Percentiles rank a stretch among this genome's conserved stretches.
phyloP scores from a whole-genome alignment of 2,329 filamentous ascomycete genomes.

The Cladophialophora psammophila region DNA sequence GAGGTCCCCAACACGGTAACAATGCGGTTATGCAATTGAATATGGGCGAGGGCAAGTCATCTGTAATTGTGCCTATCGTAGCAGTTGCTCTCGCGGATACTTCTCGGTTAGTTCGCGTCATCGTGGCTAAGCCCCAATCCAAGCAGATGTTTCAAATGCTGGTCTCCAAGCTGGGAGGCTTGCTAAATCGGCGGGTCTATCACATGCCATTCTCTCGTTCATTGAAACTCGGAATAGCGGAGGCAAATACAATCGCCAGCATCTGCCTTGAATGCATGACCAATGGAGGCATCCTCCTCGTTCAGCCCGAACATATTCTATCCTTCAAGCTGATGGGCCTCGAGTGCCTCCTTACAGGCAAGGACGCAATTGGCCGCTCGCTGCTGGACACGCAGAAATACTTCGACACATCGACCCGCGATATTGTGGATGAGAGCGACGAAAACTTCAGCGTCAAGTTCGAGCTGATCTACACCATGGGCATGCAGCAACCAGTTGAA shows the following conservation, averaged over 20 bases:
- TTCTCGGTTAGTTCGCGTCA: conserved; percentile 60
- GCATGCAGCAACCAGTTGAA: conserved; percentile 59
- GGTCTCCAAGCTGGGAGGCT: conserved; percentile 53
- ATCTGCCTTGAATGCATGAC: conserved; percentile 58
- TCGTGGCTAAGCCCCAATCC: conserved; percentile 68
- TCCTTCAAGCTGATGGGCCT: conserved; percentile 70
- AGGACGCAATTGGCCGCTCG: conserved; percentile 42
- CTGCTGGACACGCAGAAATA: conserved; percentile 55
- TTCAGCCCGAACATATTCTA: conserved; percentile 69
- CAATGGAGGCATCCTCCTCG: conserved; percentile 63
- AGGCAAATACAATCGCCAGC: conserved; percentile 48
- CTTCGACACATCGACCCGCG: conserved; percentile 56
- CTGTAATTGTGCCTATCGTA: conserved; percentile 72
- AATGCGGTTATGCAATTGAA: conserved; percentile 71
- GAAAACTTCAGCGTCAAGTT: conserved; percentile 68
- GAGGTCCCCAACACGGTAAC: conserved; percentile 39
- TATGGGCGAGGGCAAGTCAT: conserved; percentile 75
- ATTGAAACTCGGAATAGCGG: conserved; percentile 38
- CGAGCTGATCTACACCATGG: conserved; percentile 70
- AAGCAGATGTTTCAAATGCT: conserved; percentile 68
- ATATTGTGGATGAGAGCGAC: conserved; percentile 71
- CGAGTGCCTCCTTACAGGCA: conserved; percentile 53
- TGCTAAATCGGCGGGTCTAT: conserved; percentile 54
- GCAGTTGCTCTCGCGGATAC: conserved; percentile 62
- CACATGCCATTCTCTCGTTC: conserved; percentile 59